Percentiles rank a stretch among this genome's conserved stretches.
These are phyloP conservation scores for Trypethelium eluteriae DNA, from an alignment of 495 filamentous ascomycete genomes.

Conservation along the genomic window DNA sequence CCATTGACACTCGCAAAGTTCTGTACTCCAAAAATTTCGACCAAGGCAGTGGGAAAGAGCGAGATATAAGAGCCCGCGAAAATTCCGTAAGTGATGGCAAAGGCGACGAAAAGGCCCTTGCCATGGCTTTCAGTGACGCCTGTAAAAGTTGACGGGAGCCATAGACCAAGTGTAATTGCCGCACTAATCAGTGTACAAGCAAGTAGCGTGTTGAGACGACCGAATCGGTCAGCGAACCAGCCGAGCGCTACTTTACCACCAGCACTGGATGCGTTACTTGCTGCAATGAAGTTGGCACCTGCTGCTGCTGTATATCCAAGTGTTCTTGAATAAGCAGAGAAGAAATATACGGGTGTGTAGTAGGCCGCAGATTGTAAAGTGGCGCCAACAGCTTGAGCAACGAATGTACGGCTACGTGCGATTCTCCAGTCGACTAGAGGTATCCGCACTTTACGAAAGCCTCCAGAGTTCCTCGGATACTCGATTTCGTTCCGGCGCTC, in stretches of 20 bases:
- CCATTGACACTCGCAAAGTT: constrained; percentile 41
- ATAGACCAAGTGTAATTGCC: constrained; percentile 34
- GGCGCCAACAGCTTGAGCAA: constrained; percentile 32
- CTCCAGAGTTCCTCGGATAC: constrained; percentile 9
- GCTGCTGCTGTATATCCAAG: constrained; percentile 37
- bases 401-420: constrained; percentile 33
- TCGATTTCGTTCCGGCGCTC: constrained; percentile 28
- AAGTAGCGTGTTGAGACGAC: constrained; percentile 38
- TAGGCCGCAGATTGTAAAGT: constrained; percentile 39
- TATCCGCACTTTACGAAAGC: constrained; percentile 21
- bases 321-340: constrained; percentile 35
- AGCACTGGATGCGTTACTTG: constrained; percentile 28
- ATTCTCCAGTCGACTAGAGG: constrained; percentile 35
- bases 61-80: constrained; percentile 40
- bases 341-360: constrained; percentile 39
- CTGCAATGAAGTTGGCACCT: constrained; percentile 33
- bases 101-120: constrained; percentile 35
- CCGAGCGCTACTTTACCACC: constrained; percentile 27
- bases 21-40: constrained; percentile 41
- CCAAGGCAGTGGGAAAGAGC: constrained; percentile 38
- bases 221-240: constrained; percentile 28
- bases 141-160: constrained; percentile 36
- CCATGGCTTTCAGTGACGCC: constrained; percentile 9
- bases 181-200: constrained; percentile 38
- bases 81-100: constrained; percentile 37